A percentile compares a stretch with the other conserved stretches of the same genome.
These are phyloP conservation scores for Pichia thaimueangensis DNA, from an alignment of 805 yeast genomes.

Conservation along the genomic window DNA sequence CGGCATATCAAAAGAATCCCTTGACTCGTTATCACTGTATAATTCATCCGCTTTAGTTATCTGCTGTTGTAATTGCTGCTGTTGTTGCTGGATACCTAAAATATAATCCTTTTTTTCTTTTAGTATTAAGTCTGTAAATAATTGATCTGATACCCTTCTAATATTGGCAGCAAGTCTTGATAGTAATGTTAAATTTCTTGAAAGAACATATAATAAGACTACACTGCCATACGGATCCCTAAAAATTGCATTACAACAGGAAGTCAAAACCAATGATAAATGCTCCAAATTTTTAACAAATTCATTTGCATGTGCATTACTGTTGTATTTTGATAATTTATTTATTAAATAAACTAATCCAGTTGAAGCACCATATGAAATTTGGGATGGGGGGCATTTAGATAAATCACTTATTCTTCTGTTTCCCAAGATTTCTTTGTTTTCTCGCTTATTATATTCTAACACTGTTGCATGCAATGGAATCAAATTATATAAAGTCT, in stretches of 20 bases:
- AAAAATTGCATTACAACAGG: slow-evolving; percentile 47
- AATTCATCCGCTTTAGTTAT: not conserved
- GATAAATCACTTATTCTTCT: slow-evolving; percentile 13
- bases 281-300: slow-evolving; percentile 42
- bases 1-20: slow-evolving; percentile 6
- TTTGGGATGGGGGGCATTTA: slow-evolving; percentile 26
- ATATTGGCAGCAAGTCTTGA: slow-evolving; percentile 33
- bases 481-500: slow-evolving; percentile 56
- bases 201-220: slow-evolving; percentile 45
- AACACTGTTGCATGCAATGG: slow-evolving; percentile 27
- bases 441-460: slow-evolving; percentile 1
- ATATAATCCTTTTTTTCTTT: slow-evolving; percentile 10
- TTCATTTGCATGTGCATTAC: slow-evolving; percentile 33
- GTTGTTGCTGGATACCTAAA: not conserved
- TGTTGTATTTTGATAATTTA: slow-evolving; percentile 32
- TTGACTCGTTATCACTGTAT: slow-evolving; percentile 2
- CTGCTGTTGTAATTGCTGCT: slow-evolving; percentile 3
- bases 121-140: slow-evolving; percentile 13
- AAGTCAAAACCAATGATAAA: slow-evolving; percentile 51
- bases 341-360: slow-evolving; percentile 38
- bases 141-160: slow-evolving; percentile 23
- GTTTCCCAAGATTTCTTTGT: slow-evolving; percentile 14
- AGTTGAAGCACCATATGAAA: slow-evolving; percentile 46
- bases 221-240: slow-evolving; percentile 47
- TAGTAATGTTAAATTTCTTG: slow-evolving; percentile 36